These are phyloP conservation scores for Fusarium keratoplasticum DNA, from an alignment of 2,329 filamentous ascomycete species.

Conservation along the genomic window DNA sequence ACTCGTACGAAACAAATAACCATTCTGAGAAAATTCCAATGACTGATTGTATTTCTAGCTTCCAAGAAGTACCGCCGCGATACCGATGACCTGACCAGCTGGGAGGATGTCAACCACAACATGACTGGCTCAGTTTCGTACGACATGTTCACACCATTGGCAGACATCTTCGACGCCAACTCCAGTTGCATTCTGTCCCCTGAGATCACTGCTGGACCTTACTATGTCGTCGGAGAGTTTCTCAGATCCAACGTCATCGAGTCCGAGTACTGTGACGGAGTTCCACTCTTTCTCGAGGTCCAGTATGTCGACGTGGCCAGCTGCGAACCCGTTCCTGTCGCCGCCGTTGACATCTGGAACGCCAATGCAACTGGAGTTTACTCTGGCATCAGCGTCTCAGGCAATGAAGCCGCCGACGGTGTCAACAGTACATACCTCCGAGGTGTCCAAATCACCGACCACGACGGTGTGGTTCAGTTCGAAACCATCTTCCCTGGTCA, in stretches of 20 bases:
- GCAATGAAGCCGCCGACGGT: constrained; percentile 50
- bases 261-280: constrained; percentile 48
- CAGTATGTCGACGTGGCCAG: constrained; percentile 57
- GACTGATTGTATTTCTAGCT: background rate
- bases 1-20: background rate
- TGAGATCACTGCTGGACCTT: constrained; percentile 13
- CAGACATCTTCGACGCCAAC: constrained; percentile 18
- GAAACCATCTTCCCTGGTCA: constrained; percentile 58
- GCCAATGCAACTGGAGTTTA: constrained; percentile 60
- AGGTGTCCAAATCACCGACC: constrained; percentile 54
- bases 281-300: constrained; percentile 55
- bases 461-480: constrained; percentile 55
- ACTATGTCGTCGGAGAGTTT: constrained; percentile 51
- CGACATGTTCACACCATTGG: constrained; percentile 16
- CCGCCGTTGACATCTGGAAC: constrained; percentile 59
- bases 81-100: constrained; percentile 9
- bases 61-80: constrained; percentile 25
- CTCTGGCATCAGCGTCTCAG: constrained; percentile 51
- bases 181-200: constrained; percentile 20
- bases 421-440: constrained; percentile 53
- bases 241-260: constrained; percentile 56
- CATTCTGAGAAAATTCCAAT: background rate
- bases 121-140: constrained; percentile 7
- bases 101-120: constrained; percentile 24
- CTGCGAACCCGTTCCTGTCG: constrained; percentile 53